Conservation (phyloP, 2,329 filamentous ascomycete genomes). For the Beauveria brongniartii region DNA sequence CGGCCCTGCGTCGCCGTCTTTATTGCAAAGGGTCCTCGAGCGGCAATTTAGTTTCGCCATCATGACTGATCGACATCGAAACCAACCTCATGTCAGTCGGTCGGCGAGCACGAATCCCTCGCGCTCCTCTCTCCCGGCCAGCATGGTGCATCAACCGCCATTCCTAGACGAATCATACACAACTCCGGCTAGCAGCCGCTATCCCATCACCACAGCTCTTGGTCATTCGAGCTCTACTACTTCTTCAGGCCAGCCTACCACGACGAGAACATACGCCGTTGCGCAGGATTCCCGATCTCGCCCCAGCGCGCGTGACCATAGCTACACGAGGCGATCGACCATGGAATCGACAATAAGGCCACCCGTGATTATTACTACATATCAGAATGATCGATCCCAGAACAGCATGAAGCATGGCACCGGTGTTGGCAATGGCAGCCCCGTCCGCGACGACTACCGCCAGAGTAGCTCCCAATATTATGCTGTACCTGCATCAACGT, state of each 20-base stretch:
- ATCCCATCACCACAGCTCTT: slow-evolving; percentile 24
- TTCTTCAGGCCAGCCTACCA: slow-evolving; percentile 30
- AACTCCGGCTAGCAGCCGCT: slow-evolving; percentile 34
- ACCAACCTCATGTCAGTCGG: slow-evolving; percentile 32
- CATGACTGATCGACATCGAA: slow-evolving; percentile 42
- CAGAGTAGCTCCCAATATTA: slow-evolving; percentile 32
- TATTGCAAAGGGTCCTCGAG: background rate
- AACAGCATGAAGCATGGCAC: slow-evolving; percentile 31
- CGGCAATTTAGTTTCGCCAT: background rate
- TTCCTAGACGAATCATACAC: slow-evolving; percentile 48
- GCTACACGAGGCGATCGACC: slow-evolving; percentile 43
- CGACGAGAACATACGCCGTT: slow-evolving; percentile 49
- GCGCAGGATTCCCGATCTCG: slow-evolving; percentile 42
- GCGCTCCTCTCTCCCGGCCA: slow-evolving; percentile 45
- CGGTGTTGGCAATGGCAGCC: slow-evolving; percentile 33
- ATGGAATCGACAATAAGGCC: slow-evolving; percentile 42
- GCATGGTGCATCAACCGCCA: slow-evolving; percentile 40
- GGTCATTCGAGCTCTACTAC: slow-evolving; percentile 26
- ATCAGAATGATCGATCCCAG: slow-evolving; percentile 35
- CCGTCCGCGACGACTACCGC: slow-evolving; percentile 43
- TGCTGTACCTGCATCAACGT: slow-evolving; percentile 22
- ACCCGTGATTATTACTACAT: slow-evolving; percentile 50
- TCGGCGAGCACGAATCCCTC: slow-evolving; percentile 41
- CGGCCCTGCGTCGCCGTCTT: background rate
- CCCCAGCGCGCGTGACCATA: slow-evolving; percentile 39